A percentile compares a stretch with the other conserved stretches of the same genome.
Evolutionary conservation across 2,329 filamentous ascomycete species (phyloP).

Genomic region (Fusarium nygamai): DNA sequence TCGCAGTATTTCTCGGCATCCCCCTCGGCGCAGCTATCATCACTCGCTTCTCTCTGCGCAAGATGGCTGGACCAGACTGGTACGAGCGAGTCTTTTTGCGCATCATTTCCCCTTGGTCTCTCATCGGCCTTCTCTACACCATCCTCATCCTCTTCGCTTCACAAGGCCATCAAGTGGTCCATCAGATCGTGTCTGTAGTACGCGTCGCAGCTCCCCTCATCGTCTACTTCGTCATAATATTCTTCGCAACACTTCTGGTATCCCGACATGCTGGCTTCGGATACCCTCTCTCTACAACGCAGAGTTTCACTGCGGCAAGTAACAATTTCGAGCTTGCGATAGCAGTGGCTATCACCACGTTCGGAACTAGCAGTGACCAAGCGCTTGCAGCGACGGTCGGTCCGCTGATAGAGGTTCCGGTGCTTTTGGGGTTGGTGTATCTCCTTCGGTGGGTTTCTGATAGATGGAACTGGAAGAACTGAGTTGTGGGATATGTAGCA

Average conservation of each 20-base stretch:
- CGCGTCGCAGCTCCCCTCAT: slow-evolving; percentile 83
- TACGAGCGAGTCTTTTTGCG: slow-evolving; percentile 78
- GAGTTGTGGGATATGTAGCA: background rate
- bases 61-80: slow-evolving; percentile 63
- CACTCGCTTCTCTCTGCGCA: slow-evolving; percentile 72
- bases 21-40: slow-evolving; percentile 83
- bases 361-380: slow-evolving; percentile 80
- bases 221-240: slow-evolving; percentile 82
- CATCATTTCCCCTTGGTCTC: slow-evolving; percentile 75
- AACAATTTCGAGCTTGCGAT: slow-evolving; percentile 96
- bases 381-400: slow-evolving; percentile 86
- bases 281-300: slow-evolving; percentile 76
- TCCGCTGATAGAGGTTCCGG: slow-evolving; percentile 86
- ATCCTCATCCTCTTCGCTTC: slow-evolving; percentile 87
- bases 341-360: slow-evolving; percentile 84
- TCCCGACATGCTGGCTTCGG: slow-evolving; percentile 75
- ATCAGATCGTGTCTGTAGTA: slow-evolving; percentile 85
- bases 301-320: slow-evolving; percentile 89
- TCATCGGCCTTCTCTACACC: slow-evolving; percentile 87
- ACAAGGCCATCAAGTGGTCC: slow-evolving; percentile 79
- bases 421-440: slow-evolving; percentile 81
- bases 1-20: slow-evolving; percentile 86
- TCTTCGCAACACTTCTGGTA: slow-evolving; percentile 72
- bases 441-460: slow-evolving; percentile 68
- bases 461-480: slow-evolving; percentile 51